Base-by-base conservation (phyloP, 108 stramenopile species). In the Nannochloropsis gaditana region DNA sequence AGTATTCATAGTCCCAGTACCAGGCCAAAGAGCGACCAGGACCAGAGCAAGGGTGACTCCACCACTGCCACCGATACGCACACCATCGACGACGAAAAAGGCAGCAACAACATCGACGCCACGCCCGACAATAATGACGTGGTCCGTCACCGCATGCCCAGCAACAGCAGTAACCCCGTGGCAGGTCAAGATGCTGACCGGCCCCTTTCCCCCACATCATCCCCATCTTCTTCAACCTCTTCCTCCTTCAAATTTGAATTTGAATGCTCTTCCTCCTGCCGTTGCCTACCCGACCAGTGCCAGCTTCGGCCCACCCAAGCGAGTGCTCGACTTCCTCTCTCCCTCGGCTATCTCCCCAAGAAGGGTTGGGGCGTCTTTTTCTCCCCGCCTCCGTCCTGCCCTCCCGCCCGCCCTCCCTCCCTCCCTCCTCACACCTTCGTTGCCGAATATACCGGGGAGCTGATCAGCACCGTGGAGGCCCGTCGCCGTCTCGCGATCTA, bases 391-490 rank as follows among this genome's bases (percentile, higher is more conserved):
- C 31, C 31, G 31, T 31, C 31, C 31, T 31, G 31, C 1, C 1
- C 59, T 3, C 59, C 59, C 59, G 15, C 59, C 59, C 8, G 15
- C 59, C 59, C n/a, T 73, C 59, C 59, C 59, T 73, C 6, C 59
- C 59, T 73, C 59, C 59, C 59, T 73, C 5, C 59, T n/a, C 19
- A 73, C 8, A 73, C 59, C 4, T 73, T 73, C n/a, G 59, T 73
- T 15, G 59, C 59, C 59, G 59, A 73, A 8, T 73, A 73, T 8
- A n/a, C n/a, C 4, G 59, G 59, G 59, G 59, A 73, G 59, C n/a
- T 73, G 8, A 73, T 73, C n/a, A n/a, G 59, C 15, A 73, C 59
- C 59, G 59, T n/a, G 59, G 59, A 73, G 59, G 59, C 59, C 59
- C 59, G 59, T 6, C 59, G 8, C 2, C 59, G 59, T 6, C n/a